These are phyloP conservation scores for Lentinus brumalis DNA, from an alignment of 768 basidiomycete species.

Conservation along the genomic window DNA sequence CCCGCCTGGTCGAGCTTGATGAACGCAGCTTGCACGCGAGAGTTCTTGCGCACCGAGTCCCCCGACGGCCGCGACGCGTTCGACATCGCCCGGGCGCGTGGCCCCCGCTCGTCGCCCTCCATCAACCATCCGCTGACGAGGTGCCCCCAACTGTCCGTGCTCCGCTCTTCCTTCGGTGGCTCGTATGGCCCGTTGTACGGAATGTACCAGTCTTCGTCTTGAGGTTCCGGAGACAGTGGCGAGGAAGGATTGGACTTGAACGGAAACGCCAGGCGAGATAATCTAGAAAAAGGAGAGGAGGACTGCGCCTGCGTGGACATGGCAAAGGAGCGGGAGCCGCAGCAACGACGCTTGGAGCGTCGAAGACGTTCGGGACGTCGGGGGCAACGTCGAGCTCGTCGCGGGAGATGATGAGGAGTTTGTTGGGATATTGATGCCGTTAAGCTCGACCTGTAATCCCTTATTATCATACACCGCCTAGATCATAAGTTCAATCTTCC, in stretches of 20 bases:
- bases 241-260: conserved; percentile 27
- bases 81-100: conserved; percentile 39
- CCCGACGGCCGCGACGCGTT: conserved; percentile 35
- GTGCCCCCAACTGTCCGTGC: conserved; percentile 35
- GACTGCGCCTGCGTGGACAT: conserved; percentile 23
- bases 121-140: conserved; percentile 31
- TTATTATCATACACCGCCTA: not conserved
- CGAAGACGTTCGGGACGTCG: conserved; percentile 11
- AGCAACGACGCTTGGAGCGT: not conserved
- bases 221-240: conserved; percentile 15
- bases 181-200: conserved; percentile 69
- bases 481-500: too few species aligned
- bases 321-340: conserved; percentile 6
- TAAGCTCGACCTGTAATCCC: conserved; percentile 1
- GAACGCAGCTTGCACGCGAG: conserved; percentile 36
- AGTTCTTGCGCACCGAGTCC: conserved; percentile 9
- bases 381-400: conserved; percentile 20
- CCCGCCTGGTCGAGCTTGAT: conserved; percentile 50
- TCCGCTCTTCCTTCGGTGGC: conserved; percentile 30
- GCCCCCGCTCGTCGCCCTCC: conserved; percentile 20
- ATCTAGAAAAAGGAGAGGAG: conserved; percentile 38
- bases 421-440: conserved; percentile 8
- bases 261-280: conserved; percentile 38
- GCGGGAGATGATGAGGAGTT: conserved; percentile 15
- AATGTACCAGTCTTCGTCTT: conserved; percentile 59